A percentile compares a stretch with the other conserved stretches of the same genome.
phyloP scores from a whole-genome alignment of 345 rosid species.

The Reutealis trisperma region DNA sequence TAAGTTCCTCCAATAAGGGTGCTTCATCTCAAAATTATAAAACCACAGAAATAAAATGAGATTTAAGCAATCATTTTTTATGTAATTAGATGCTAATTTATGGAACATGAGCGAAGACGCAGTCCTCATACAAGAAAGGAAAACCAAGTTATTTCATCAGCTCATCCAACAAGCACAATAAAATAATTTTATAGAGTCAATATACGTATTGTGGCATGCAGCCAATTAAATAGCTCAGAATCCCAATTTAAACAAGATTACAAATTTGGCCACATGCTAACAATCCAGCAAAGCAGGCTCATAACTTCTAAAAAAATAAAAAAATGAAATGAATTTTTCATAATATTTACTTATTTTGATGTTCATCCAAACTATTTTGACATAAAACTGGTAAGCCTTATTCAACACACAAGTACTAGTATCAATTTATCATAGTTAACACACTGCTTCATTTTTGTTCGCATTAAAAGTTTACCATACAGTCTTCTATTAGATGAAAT shows the following conservation, averaged over 20 bases:
- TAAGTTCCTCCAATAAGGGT: background rate
- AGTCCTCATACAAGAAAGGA: background rate
- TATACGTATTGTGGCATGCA: background rate
- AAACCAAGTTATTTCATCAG: background rate
- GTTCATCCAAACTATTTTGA: background rate
- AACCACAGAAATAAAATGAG: background rate
- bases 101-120: background rate
- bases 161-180: background rate
- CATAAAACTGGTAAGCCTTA: background rate
- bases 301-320: too few relatives aligned
- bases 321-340: too few relatives aligned
- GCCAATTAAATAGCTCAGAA: background rate
- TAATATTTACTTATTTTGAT: too few relatives aligned
- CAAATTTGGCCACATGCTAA: background rate
- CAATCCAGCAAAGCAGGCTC: background rate
- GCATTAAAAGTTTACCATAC: too few relatives aligned
- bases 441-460: too few relatives aligned
- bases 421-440: too few relatives aligned
- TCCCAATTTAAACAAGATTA: background rate
- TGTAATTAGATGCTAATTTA: too few relatives aligned
- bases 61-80: background rate
- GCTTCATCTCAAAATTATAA: background rate
- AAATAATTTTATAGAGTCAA: too few relatives aligned
- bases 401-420: background rate
- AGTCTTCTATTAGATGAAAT: too few relatives aligned